phyloP scores from a whole-genome alignment of 805 yeast genomes.

The Candida bentonensis region DNA sequence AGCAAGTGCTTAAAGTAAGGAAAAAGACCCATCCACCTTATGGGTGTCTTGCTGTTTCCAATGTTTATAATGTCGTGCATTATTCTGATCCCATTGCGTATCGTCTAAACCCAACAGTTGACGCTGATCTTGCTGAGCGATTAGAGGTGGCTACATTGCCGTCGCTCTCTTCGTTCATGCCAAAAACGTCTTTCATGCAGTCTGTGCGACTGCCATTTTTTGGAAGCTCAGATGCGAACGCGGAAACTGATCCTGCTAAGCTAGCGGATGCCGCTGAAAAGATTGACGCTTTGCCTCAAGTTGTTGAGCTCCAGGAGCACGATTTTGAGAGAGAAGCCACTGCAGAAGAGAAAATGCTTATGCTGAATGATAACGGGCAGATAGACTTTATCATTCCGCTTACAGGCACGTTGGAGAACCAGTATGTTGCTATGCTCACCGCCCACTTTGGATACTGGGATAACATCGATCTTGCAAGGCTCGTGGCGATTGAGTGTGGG shows the following conservation, averaged over 20 bases:
- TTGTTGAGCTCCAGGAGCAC: not conserved
- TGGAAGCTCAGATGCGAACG: not conserved
- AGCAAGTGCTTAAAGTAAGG: slow-evolving; percentile 3
- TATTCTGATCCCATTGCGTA: slow-evolving; percentile 89
- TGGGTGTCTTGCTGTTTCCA: slow-evolving; percentile 48
- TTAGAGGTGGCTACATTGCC: slow-evolving; percentile 17
- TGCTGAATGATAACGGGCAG: slow-evolving; percentile 64
- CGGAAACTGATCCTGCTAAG: not conserved
- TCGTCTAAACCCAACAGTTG: slow-evolving; percentile 70
- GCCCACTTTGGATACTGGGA: slow-evolving; percentile 90
- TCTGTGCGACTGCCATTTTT: not conserved
- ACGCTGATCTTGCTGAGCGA: slow-evolving; percentile 19
- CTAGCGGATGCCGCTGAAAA: not conserved
- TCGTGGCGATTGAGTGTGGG: slow-evolving; percentile 25
- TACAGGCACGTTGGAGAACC: slow-evolving; percentile 57
- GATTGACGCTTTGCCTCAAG: not conserved
- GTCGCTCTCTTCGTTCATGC: not conserved
- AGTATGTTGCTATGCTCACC: slow-evolving; percentile 64
- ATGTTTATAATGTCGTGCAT: slow-evolving; percentile 71
- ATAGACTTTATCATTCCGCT: slow-evolving; percentile 57
- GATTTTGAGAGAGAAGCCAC: slow-evolving; percentile 14
- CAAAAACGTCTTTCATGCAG: not conserved
- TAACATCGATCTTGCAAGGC: slow-evolving; percentile 67
- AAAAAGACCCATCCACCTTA: slow-evolving; percentile 14
- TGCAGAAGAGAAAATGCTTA: slow-evolving; percentile 26